Evolutionary conservation across 345 rosid species (phyloP), one percentile per base, ranked within the genome.

Genomic region (Trapa incisa): DNA sequence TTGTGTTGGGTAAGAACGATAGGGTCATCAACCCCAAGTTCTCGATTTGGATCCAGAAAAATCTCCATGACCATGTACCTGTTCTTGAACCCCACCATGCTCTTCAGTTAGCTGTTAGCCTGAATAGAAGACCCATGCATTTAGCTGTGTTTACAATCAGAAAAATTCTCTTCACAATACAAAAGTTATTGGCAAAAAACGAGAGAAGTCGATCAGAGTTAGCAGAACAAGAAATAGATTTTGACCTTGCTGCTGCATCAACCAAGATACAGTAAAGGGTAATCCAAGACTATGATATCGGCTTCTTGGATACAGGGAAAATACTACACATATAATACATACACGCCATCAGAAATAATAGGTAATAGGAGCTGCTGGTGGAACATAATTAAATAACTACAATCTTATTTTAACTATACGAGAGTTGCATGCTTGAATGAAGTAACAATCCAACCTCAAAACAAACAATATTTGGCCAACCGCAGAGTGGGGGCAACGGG

Each of bases 11-110:
- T 93, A 48, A 93, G 75, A 52, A 81, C 79, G 41, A 93, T 78
- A 1, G 97, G 86, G 29, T 84, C 90, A 61, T 79, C 92, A 4
- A 70, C 78, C 2, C 41, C 52, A 32, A 80, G 72, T 58, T 82
- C 87, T 47, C 78, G 79, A 68, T 85, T 88, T 0, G 94, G 97
- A 70, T 90, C 94, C 68, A 88, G 65, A 73, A 81, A 86, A 1
- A 86, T 77, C 79, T 88, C 96, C 83, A 86, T 78, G 37, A 90
- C 83, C 85, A 93, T 72, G 73, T 84, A 87, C 69, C 91, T 79
- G 66, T 88, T 85, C 78, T 88, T 90, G 58, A 90, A 90, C 67
- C 82, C 92, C 60, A 88, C 92, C 93, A 86, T 88, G 66, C 71
- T 77, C 65, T 73, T 4, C 65, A 54, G 11, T 32, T 29, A 12